These are phyloP conservation scores for Apiospora saccharicola DNA, from an alignment of 2,329 filamentous ascomycete genomes.

Conservation along the genomic window DNA sequence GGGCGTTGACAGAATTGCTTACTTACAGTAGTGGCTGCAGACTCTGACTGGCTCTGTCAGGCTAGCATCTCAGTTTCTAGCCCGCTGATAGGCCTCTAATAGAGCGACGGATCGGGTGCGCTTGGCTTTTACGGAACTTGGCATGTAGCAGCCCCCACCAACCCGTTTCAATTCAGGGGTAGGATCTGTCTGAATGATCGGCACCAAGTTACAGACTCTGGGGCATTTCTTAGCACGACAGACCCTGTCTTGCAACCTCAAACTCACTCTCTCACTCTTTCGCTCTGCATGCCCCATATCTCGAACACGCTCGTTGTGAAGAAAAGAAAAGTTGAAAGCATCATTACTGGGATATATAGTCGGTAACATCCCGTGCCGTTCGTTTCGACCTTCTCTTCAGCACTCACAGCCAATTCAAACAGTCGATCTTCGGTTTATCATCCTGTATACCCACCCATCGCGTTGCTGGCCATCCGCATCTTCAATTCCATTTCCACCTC, in stretches of 20 bases:
- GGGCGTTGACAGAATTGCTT: background rate
- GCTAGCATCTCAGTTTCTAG: conserved; percentile 2
- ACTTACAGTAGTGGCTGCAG: background rate
- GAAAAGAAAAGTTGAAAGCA: background rate
- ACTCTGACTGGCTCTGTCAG: background rate
- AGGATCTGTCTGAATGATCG: conserved; percentile 5
- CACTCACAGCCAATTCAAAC: conserved; percentile 6
- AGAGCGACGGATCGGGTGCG: background rate
- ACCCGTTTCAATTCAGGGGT: conserved; percentile 18
- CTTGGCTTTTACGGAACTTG: background rate
- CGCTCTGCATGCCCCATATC: conserved; percentile 10
- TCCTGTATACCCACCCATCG: conserved; percentile 16
- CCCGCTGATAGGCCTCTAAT: background rate
- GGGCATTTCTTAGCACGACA: background rate
- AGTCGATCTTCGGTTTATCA: background rate
- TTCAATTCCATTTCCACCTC: background rate
- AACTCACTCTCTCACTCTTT: conserved; percentile 11
- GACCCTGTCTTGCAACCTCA: background rate
- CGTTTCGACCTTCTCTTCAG: conserved; percentile 1
- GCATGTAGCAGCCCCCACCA: conserved; percentile 13
- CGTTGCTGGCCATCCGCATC: conserved; percentile 19
- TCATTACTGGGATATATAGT: conserved; percentile 16
- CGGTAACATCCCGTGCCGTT: background rate
- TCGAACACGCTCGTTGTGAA: background rate
- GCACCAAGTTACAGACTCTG: conserved; percentile 13